Conservation (phyloP, 805 yeast genomes). For the Kuraishia floccosa region DNA sequence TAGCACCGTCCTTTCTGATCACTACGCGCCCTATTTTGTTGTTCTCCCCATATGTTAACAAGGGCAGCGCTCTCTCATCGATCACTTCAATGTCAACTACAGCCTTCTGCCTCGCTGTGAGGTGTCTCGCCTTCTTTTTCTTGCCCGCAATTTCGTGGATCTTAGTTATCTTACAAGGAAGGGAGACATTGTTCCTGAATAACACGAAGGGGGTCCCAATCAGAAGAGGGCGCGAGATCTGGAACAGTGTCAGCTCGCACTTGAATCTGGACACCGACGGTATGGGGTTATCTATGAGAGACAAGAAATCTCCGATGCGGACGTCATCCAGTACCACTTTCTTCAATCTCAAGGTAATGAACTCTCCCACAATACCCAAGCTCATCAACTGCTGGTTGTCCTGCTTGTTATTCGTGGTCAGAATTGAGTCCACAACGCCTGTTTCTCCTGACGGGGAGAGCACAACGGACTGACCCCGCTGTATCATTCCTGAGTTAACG, state of each 20-base stretch:
- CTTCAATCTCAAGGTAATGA: constrained; percentile 31
- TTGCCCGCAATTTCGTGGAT: constrained; percentile 21
- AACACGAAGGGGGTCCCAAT: constrained; percentile 72
- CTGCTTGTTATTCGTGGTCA: constrained; percentile 12
- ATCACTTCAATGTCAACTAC: constrained; percentile 41
- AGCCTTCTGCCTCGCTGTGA: constrained; percentile 50
- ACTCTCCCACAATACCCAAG: constrained; percentile 45
- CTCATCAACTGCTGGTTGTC: constrained; percentile 9
- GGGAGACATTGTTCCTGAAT: constrained; percentile 64
- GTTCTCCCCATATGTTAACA: constrained; percentile 35
- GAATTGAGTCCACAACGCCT: constrained; percentile 27
- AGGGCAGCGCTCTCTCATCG: constrained; percentile 36
- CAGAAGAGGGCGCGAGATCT: constrained; percentile 57
- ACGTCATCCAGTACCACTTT: constrained; percentile 28
- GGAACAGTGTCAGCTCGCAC: constrained; percentile 56
- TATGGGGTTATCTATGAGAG: constrained; percentile 32
- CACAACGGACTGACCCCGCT: constrained; percentile 55
- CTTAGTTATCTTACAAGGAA: constrained; percentile 54
- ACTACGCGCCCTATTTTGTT: constrained; percentile 55
- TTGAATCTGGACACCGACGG: constrained; percentile 34
- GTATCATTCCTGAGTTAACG: constrained; percentile 55
- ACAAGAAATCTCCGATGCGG: constrained; percentile 58
- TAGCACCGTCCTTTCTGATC: constrained; percentile 55
- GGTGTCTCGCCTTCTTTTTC: constrained; percentile 36
- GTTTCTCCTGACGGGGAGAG: constrained; percentile 40